Conservation (phyloP, 345 rosid species). For the Salix exigua region DNA sequence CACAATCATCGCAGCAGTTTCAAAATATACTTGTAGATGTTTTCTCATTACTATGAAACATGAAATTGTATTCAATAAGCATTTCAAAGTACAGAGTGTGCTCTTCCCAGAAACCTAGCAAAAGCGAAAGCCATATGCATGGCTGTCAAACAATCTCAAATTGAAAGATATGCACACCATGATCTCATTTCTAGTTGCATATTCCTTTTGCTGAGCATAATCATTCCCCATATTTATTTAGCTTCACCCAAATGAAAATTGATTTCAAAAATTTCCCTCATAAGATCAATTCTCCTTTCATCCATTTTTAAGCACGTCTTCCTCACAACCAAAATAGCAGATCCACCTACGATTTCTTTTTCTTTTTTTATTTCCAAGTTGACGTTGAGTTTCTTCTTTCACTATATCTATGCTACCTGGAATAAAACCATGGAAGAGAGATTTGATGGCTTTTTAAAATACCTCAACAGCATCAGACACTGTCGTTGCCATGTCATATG, state of each 20-base stretch:
- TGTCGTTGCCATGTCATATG: slow-evolving; percentile 93
- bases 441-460: slow-evolving; percentile 10
- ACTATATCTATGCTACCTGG: not conserved
- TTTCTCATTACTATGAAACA: not conserved
- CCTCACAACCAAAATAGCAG: not conserved
- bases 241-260: not conserved
- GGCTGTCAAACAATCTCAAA: not conserved
- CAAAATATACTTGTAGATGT: not conserved
- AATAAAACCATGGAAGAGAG: not conserved
- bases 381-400: not conserved
- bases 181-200: not conserved
- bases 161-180: not conserved
- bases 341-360: not conserved
- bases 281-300: not conserved
- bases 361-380: not conserved
- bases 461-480: slow-evolving; percentile 98
- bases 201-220: not conserved
- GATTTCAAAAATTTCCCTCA: not conserved
- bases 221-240: not conserved
- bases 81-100: not conserved
- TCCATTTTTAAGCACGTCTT: not conserved
- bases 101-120: not conserved
- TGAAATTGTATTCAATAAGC: not conserved
- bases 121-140: not conserved
- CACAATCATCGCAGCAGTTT: not conserved